phyloP scores from a whole-genome alignment of 176 grass and related monocot species.

The Melocanna baccifera region DNA sequence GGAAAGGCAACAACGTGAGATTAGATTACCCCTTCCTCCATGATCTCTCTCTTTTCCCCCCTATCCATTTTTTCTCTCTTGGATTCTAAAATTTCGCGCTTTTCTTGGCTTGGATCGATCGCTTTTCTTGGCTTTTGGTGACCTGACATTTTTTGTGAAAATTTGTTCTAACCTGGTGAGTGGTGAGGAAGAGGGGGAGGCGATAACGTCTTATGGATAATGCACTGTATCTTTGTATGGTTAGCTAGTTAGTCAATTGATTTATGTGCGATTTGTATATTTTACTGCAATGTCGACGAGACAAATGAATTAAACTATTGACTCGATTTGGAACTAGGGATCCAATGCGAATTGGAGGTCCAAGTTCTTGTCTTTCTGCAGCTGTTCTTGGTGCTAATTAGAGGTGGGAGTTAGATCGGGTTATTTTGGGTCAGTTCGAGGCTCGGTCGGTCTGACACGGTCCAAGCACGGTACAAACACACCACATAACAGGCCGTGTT shows the following conservation, averaged over 20 bases:
- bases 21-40: neutral
- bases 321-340: constrained; percentile 9
- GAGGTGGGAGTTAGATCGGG: no score
- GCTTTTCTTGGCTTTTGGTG: neutral
- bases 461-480: no score
- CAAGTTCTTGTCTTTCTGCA: neutral
- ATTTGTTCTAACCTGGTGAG: neutral
- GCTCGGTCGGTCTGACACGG: no score
- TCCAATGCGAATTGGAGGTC: neutral
- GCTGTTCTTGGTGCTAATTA: constrained; percentile 2
- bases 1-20: constrained; percentile 74
- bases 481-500: no score
- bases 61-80: neutral
- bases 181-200: neutral
- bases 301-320: constrained; percentile 30
- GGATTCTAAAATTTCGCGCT: constrained; percentile 1
- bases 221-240: neutral
- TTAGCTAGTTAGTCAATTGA: neutral
- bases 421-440: no score
- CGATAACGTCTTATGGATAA: neutral
- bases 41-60: neutral
- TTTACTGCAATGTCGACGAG: neutral
- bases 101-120: constrained; percentile 11
- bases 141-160: neutral
- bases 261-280: constrained; percentile 17